Evolutionary conservation across 2,329 filamentous ascomycete species (phyloP).

Genomic region (Fusarium phyllophilum): DNA sequence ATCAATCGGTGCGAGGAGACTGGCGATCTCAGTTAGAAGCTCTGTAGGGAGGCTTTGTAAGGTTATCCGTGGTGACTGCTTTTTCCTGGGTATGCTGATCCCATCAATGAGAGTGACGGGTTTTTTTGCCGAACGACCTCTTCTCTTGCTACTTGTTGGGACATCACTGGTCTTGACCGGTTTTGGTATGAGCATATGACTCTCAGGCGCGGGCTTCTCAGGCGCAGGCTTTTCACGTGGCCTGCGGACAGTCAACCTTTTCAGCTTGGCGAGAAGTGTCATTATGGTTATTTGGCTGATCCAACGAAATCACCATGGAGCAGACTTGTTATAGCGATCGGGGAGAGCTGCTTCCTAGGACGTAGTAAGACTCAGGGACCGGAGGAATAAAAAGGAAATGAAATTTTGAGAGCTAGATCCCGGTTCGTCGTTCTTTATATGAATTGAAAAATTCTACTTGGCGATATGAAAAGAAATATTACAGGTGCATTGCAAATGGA

Average conservation of each 20-base stretch:
- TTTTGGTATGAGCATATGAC: no score
- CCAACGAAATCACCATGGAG: rapidly evolving
- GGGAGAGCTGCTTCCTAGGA: no score
- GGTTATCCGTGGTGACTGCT: rapidly evolving
- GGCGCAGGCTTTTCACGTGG: neutral
- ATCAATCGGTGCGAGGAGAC: neutral
- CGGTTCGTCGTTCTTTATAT: neutral
- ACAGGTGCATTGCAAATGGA: rapidly evolving
- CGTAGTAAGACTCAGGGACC: neutral
- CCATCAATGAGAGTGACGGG: rapidly evolving
- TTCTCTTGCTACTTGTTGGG: neutral
- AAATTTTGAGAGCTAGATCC: rapidly evolving
- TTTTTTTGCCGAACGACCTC: neutral
- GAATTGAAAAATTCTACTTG: rapidly evolving
- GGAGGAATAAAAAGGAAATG: neutral
- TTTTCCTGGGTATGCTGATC: neutral
- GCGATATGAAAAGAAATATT: no score
- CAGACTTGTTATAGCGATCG: rapidly evolving
- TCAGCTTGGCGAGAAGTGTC: neutral
- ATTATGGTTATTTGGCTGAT: neutral
- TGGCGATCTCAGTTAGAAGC: neutral
- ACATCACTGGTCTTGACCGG: rapidly evolving
- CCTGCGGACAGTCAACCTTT: neutral
- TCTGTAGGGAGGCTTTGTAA: neutral
- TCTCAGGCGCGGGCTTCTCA: neutral